Percentiles rank a stretch among this genome's conserved stretches.
phyloP scores from a whole-genome alignment of 2,329 filamentous ascomycete species.

The Xylariaceae sp. region DNA sequence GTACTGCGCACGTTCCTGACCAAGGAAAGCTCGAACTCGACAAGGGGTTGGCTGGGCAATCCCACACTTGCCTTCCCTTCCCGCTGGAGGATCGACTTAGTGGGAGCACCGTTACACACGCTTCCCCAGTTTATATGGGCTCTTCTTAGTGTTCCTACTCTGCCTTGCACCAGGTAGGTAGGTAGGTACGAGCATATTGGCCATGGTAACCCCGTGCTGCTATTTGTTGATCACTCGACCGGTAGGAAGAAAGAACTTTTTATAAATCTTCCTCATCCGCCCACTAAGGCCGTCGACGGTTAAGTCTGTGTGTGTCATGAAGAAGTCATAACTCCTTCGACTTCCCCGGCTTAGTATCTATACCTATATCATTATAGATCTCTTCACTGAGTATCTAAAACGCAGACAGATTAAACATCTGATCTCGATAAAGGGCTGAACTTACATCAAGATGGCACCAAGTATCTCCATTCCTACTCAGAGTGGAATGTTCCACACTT shows the following conservation, averaged over 20 bases:
- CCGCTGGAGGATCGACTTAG: not conserved
- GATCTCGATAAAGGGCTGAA: conserved; percentile 6
- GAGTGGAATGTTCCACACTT: conserved; percentile 50
- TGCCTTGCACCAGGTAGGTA: not conserved
- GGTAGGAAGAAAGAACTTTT: conserved; percentile 34
- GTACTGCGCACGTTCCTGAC: conserved; percentile 25
- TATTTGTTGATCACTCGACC: not conserved
- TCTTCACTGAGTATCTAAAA: not conserved
- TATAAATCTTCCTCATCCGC: conserved; percentile 35
- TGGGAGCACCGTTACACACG: not conserved
- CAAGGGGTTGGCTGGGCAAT: conserved; percentile 15
- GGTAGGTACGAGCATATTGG: too few relatives aligned
- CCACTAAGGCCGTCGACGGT: conserved; percentile 31
- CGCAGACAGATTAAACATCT: conserved; percentile 6
- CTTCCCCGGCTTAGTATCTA: conserved; percentile 4
- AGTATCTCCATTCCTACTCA: conserved; percentile 44
- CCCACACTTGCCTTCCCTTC: conserved; percentile 30
- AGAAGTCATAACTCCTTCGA: conserved; percentile 1
- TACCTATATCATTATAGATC: not conserved
- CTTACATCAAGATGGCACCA: conserved; percentile 36
- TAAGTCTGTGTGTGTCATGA: conserved; percentile 25
- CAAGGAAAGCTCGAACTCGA: conserved; percentile 19
- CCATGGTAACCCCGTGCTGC: not conserved
- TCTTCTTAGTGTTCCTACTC: not conserved
- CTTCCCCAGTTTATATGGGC: not conserved